A percentile compares a stretch with the other conserved stretches of the same genome.
phyloP scores from a whole-genome alignment of 306 rosid species.

The Ormosia semicastrata region DNA sequence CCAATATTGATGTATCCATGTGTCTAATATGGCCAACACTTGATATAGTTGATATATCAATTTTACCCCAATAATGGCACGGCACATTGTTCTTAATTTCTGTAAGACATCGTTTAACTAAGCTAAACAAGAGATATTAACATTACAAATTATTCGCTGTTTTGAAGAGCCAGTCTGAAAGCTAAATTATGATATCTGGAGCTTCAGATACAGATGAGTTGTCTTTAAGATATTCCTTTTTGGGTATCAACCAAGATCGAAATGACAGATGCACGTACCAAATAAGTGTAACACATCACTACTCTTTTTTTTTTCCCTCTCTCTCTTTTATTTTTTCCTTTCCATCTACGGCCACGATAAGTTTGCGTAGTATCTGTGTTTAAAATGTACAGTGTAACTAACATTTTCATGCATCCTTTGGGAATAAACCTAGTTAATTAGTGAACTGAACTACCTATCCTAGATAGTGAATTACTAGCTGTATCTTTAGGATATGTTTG shows the following conservation, averaged over 20 bases:
- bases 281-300: not conserved
- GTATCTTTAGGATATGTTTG: not conserved
- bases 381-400: not conserved
- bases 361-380: too few species aligned
- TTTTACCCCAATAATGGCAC: not conserved
- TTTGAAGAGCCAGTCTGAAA: not conserved
- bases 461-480: constrained; percentile 1
- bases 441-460: constrained; percentile 16
- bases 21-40: not conserved
- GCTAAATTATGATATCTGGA: not conserved
- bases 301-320: not conserved
- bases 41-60: not conserved
- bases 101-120: not conserved
- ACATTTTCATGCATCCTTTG: not conserved
- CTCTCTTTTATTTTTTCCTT: too few species aligned
- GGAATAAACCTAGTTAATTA: not conserved
- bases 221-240: not conserved
- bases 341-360: too few species aligned
- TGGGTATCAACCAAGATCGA: not conserved
- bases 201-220: not conserved
- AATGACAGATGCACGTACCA: not conserved
- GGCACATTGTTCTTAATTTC: not conserved
- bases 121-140: not conserved
- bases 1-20: not conserved
- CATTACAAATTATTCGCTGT: not conserved